Conservation (phyloP, 176 grass and related monocot genomes). For the Zea mays region Zm-B73-REFERENCE-NAM-5.0 NC_050103.1:139875001-139875500, state of each 20-base stretch:
- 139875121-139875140: constrained; percentile 75
- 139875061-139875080: constrained; percentile 69
- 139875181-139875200: constrained; percentile 48
- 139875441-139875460: constrained; percentile 70
- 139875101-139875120: constrained; percentile 77
- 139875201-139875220: constrained; percentile 74
- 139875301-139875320: constrained; percentile 76
- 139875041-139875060: constrained; percentile 66
- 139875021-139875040: constrained; percentile 45
- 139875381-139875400: constrained; percentile 76
- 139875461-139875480: constrained; percentile 43
- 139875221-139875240: constrained; percentile 53
- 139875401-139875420: constrained; percentile 33
- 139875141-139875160: constrained; percentile 87
- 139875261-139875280: constrained; percentile 87
- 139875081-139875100: constrained; percentile 65
- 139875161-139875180: constrained; percentile 60
- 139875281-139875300: constrained; percentile 55
- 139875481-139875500: constrained; percentile 65
- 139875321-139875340: constrained; percentile 76
- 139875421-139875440: constrained; percentile 69
- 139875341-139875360: constrained; percentile 55
- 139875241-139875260: constrained; percentile 55
- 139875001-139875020: constrained; percentile 45
- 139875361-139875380: constrained; percentile 51